These are phyloP conservation scores for Podila minutissima DNA, from an alignment of 192 early-diverging fungal genomes.

Conservation along the genomic window DNA sequence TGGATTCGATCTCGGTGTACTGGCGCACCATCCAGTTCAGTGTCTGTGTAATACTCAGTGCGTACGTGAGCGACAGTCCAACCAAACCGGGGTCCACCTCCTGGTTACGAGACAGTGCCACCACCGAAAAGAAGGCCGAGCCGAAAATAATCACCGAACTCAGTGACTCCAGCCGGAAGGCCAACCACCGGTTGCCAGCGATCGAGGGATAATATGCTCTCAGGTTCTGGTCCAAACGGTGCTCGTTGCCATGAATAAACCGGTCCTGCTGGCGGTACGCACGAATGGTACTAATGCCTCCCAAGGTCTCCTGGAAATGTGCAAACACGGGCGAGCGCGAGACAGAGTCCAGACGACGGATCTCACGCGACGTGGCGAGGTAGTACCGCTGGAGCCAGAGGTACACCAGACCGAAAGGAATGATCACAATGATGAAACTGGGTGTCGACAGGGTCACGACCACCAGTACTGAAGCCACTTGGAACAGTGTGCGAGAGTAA, in stretches of 20 bases:
- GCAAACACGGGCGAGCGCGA: slow-evolving; percentile 83
- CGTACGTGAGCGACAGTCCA: slow-evolving; percentile 74
- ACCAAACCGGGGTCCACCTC: slow-evolving; percentile 77
- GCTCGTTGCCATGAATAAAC: slow-evolving; percentile 75
- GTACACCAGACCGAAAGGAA: slow-evolving; percentile 66
- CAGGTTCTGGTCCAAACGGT: slow-evolving; percentile 80
- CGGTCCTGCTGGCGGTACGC: slow-evolving; percentile 80
- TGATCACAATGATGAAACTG: slow-evolving; percentile 72
- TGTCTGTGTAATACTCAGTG: slow-evolving; percentile 81
- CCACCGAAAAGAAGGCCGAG: slow-evolving; percentile 77
- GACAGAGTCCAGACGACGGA: slow-evolving; percentile 82
- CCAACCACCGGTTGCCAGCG: slow-evolving; percentile 77
- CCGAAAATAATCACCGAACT: slow-evolving; percentile 86
- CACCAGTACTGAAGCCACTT: slow-evolving; percentile 54
- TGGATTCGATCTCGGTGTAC: slow-evolving; percentile 87
- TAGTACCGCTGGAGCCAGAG: slow-evolving; percentile 71
- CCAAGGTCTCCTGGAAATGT: slow-evolving; percentile 77
- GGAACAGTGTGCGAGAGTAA: slow-evolving; percentile 59
- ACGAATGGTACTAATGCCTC: slow-evolving; percentile 81
- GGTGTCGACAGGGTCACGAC: slow-evolving; percentile 66
- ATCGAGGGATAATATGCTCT: slow-evolving; percentile 83
- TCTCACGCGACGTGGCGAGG: slow-evolving; percentile 81
- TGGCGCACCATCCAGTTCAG: slow-evolving; percentile 90
- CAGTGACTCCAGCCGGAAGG: slow-evolving; percentile 82
- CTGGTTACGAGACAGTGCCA: slow-evolving; percentile 65